Base-by-base conservation (phyloP, 179 eudicot species). In the Gypsophila paniculata region DNA sequence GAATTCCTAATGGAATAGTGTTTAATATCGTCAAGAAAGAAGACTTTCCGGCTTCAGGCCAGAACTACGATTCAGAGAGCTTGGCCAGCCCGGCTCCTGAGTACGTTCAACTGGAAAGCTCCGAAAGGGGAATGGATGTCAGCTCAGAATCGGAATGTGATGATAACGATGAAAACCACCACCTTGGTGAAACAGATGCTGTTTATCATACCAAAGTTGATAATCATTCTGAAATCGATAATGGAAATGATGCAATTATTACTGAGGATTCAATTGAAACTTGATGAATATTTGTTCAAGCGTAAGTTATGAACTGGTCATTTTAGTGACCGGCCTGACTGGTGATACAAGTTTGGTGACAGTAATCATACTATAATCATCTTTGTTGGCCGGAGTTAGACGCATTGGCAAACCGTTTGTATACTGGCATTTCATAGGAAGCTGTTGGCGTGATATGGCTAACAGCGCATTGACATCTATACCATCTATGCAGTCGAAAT, bases 1-100 rank as follows among this genome's bases (percentile, higher is more conserved):
- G 85, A 76, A 81, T 80, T 2, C 81, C 68, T 0, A 88, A 87
- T 51, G 99, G 97, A 26, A 90, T 90, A 22, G 83, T 88, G 51
- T 82, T 91, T 63, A 91, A 90, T 64, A 85, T 88, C 13, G 96
- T 90, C 61, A 88, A 81, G 81, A 93, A 78, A 76, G 91, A 78
- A 52, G 94, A 74, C 17, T 65, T 89, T 19, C 71, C 89, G 0
- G 72, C 65, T 64, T 69, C 89, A 42, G 74, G 64, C 19, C 78
- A 85, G 78, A 86, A 85, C 72, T 77, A 68, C 54, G 96, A 86
- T 69, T 86, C 93, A 3, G 91, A 78, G 65, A 78, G 82, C 6
- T 58, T 74, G n/a, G 74, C 65, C 0, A 81, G 78, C 71, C 83
- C 87, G 17, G 89, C 63, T 22, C 87, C 89, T 2, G 97, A 91